Percentiles rank a stretch among this genome's conserved stretches.
phyloP scores from a whole-genome alignment of 1,284 basidiomycete species.

The Marasmius oreades region DNA sequence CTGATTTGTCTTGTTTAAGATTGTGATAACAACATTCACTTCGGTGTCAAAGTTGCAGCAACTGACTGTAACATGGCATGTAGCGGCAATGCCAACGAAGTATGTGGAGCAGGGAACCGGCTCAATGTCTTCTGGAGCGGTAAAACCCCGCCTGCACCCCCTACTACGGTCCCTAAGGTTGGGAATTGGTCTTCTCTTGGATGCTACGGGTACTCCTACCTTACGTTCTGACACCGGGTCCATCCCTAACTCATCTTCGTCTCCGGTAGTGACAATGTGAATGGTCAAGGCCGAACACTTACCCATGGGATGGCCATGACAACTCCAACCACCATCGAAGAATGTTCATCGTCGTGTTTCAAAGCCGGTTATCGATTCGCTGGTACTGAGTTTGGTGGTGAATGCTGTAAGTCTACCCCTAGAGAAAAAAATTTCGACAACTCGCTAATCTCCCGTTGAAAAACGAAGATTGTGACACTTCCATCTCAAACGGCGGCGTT shows the following conservation, averaged over 20 bases:
- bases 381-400: constrained; percentile 25
- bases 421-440: not conserved
- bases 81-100: constrained; percentile 52
- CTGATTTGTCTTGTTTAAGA: constrained; percentile 33
- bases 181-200: constrained; percentile 64
- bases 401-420: constrained; percentile 41
- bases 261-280: constrained; percentile 45
- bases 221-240: constrained; percentile 2
- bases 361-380: constrained; percentile 49
- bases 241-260: constrained; percentile 14
- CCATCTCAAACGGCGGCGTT: constrained; percentile 44
- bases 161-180: constrained; percentile 44
- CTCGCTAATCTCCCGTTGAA: no score
- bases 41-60: constrained; percentile 41
- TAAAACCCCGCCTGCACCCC: constrained; percentile 46
- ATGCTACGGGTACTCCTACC: constrained; percentile 49
- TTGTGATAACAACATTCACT: constrained; percentile 54
- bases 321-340: constrained; percentile 51
- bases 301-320: constrained; percentile 36
- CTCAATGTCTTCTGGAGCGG: constrained; percentile 67
- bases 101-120: constrained; percentile 58
- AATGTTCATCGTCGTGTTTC: constrained; percentile 61
- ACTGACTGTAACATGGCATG: constrained; percentile 63
- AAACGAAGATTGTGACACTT: constrained; percentile 52
- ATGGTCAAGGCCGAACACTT: constrained; percentile 45